These are phyloP conservation scores for Phyllosticta capitalensis DNA, from an alignment of 2,329 filamentous ascomycete species.

Conservation along the genomic window DNA sequence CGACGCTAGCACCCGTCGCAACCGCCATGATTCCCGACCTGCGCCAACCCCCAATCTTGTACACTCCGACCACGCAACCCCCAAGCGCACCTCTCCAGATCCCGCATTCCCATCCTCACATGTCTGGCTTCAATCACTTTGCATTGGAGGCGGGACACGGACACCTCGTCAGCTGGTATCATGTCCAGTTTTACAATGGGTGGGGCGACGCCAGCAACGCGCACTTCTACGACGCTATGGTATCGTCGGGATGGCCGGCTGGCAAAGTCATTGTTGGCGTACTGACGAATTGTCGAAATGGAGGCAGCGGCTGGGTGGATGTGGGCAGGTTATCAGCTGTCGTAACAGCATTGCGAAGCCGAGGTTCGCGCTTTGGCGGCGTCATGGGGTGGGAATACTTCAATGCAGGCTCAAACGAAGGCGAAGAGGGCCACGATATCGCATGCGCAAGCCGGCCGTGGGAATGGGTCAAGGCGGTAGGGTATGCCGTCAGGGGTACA, in stretches of 20 bases:
- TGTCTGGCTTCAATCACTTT: slow-evolving; percentile 76
- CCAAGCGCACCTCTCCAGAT: slow-evolving; percentile 25
- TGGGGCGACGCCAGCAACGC: slow-evolving; percentile 60
- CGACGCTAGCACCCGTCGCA: slow-evolving; percentile 75
- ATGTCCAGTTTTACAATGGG: slow-evolving; percentile 86
- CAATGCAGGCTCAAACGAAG: slow-evolving; percentile 46
- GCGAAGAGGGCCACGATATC: slow-evolving; percentile 45
- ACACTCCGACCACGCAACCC: slow-evolving; percentile 16
- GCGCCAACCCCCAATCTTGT: slow-evolving; percentile 18
- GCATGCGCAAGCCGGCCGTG: slow-evolving; percentile 48
- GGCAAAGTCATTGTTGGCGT: slow-evolving; percentile 70
- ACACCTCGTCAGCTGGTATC: slow-evolving; percentile 68
- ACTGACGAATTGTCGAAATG: slow-evolving; percentile 69
- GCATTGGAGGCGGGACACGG: slow-evolving; percentile 49
- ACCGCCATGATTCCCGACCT: slow-evolving; percentile 53
- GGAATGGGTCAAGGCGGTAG: slow-evolving; percentile 69
- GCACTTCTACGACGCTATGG: slow-evolving; percentile 43
- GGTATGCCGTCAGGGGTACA: slow-evolving; percentile 30
- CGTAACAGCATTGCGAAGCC: slow-evolving; percentile 45
- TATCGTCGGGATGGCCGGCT: slow-evolving; percentile 59
- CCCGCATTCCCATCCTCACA: slow-evolving; percentile 40
- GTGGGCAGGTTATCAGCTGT: slow-evolving; percentile 48
- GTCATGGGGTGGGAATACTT: slow-evolving; percentile 97
- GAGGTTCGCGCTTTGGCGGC: slow-evolving; percentile 63
- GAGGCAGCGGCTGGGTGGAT: slow-evolving; percentile 48